Percentiles rank a stretch among this genome's conserved stretches.
Conservation (phyloP, 345 rosid species). For the Capsella bursapastoris region DNA sequence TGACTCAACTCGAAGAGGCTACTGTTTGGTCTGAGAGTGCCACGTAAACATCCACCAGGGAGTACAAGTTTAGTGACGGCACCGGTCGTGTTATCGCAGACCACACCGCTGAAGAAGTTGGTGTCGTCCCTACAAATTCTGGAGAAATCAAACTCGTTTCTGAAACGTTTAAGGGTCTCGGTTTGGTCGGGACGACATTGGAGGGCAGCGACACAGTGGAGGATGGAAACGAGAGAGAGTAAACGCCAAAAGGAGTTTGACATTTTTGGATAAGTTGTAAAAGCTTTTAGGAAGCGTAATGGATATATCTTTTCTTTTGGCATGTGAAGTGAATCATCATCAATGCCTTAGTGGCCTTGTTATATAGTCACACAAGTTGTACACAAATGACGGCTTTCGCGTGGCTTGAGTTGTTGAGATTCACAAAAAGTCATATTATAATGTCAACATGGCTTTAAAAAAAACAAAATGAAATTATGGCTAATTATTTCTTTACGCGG, state of each 20-base stretch:
- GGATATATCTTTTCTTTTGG: not conserved
- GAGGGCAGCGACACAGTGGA: conserved; percentile 14
- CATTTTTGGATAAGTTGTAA: conserved; percentile 21
- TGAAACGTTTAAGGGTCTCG: conserved; percentile 22
- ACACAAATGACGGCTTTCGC: not conserved
- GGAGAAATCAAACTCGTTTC: conserved; percentile 35
- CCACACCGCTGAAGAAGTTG: conserved; percentile 25
- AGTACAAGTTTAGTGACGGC: conserved; percentile 4
- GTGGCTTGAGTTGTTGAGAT: not conserved
- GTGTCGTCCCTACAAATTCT: conserved; percentile 19
- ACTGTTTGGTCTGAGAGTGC: conserved; percentile 31
- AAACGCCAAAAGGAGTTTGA: conserved; percentile 21
- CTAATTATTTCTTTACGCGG: no score
- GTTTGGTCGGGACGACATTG: conserved; percentile 39
- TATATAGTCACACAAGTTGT: not conserved
- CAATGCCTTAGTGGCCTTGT: not conserved
- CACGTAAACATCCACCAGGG: conserved; percentile 29
- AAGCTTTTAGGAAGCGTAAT: not conserved
- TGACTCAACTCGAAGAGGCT: conserved; percentile 33
- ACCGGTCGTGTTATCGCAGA: conserved; percentile 39
- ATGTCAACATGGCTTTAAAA: no score
- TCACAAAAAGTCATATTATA: no score
- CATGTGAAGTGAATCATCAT: not conserved
- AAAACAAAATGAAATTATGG: no score
- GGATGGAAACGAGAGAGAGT: conserved; percentile 3